Base-by-base conservation (phyloP, 2,329 filamentous ascomycete genomes). In the Leptographium procerum region DNA sequence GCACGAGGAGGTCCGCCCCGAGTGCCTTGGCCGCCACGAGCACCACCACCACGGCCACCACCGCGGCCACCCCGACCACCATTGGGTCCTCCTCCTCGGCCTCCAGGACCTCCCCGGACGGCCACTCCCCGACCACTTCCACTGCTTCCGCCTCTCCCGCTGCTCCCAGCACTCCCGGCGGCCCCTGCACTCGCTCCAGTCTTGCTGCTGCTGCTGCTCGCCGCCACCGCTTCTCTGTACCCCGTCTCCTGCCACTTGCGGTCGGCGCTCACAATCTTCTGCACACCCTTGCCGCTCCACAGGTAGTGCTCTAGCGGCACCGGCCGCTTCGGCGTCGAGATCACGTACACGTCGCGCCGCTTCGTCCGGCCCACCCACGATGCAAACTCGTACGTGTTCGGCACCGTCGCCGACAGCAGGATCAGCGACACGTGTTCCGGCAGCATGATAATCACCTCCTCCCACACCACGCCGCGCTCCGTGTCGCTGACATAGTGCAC, bases 361-460 rank as follows among this genome's bases (percentile, higher is more conserved):
- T 99, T 99, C 0, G 94, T 99, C 55, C 94, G 83, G 13, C 94
- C 94, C 28, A 99, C 92, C 94, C 94, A 99, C 0, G 91, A 97
- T 1, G 94, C 94, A 66, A 99, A 99, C 69, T 99, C 94, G 62
- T 96, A 84, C 0, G 94, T 97, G 69, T 99, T 99, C 1, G 94
- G 94, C 0, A 99, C 94, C 1, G 94, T 99, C 0, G 94, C 94
- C 5, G 94, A 99, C 3, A 99, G 80, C 2, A 97, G 77, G 64
- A 99, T 99, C 26, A 99, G 80, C 2, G 94, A 95, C 45, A 99
- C 90, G 72, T 99, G 94, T 69, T 96, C 91, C 0, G 94, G 94
- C 58, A 99, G 79, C 94, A 99, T 97, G 67, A 99, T 99, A 68
- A 99, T 99, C 66, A 99, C 94, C 72, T 99, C 94, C 72, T 99